These are phyloP conservation scores for Fusarium udum DNA, from an alignment of 2,329 filamentous ascomycete genomes.

Conservation along the genomic window DNA sequence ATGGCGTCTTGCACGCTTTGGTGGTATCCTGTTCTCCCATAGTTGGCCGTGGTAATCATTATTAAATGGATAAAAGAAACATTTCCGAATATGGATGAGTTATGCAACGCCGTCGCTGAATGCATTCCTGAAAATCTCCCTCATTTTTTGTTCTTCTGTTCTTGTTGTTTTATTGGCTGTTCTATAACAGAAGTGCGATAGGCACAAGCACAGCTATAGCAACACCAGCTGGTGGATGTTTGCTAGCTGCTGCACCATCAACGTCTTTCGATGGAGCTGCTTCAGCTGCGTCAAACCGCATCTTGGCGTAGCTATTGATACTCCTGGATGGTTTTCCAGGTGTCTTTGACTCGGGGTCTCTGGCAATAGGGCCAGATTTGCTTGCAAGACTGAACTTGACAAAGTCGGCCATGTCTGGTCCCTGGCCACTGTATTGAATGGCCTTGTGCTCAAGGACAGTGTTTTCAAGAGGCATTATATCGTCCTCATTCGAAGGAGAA, in stretches of 20 bases:
- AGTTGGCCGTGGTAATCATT: conserved; percentile 13
- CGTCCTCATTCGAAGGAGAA: conserved; percentile 6
- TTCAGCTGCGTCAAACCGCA: conserved; percentile 1
- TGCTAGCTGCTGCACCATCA: conserved; percentile 4
- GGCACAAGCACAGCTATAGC: conserved; percentile 24
- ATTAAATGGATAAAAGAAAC: conserved; percentile 15
- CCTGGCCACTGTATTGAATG: conserved; percentile 7
- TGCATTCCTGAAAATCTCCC: background rate
- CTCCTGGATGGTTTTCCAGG: background rate
- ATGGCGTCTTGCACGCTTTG: background rate
- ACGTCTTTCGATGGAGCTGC: conserved; percentile 14
- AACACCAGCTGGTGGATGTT: conserved; percentile 3
- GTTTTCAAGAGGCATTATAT: conserved; percentile 11
- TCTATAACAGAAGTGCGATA: conserved; percentile 25
- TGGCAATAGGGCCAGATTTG: background rate
- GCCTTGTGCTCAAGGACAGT: conserved; percentile 29
- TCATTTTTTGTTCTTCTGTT: background rate
- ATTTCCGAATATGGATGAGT: background rate
- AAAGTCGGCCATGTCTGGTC: conserved; percentile 8
- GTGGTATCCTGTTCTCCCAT: conserved; percentile 1
- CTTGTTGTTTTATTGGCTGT: background rate
- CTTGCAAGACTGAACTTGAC: conserved; percentile 2
- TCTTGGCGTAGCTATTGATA: conserved; percentile 14
- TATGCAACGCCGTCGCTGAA: conserved; percentile 29
- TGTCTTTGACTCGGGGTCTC: background rate